These are phyloP conservation scores for Chimonanthus salicifolius DNA, from an alignment of 164 flowering plant genomes.

Conservation along the genomic window DNA sequence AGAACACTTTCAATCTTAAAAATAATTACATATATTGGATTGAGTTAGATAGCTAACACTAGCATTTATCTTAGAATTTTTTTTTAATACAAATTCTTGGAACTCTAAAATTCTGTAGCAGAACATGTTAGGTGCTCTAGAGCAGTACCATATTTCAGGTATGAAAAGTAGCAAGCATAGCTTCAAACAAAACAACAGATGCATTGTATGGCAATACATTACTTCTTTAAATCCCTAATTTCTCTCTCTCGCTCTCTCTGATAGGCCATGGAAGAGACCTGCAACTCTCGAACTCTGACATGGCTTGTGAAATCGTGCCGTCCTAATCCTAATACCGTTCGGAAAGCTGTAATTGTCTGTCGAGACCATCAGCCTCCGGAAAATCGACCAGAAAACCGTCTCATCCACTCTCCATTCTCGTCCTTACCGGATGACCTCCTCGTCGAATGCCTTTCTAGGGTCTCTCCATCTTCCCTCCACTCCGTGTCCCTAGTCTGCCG, in stretches of 20 bases:
- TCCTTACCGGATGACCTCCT: constrained; percentile 80
- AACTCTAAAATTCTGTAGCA: neutral
- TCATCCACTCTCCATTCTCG: constrained; percentile 26
- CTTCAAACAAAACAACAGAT: neutral
- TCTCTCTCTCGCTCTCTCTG: neutral
- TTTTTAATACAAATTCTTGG: too few species aligned
- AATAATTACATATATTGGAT: too few species aligned
- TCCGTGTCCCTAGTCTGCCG: constrained; percentile 58
- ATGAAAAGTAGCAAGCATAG: neutral
- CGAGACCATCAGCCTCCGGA: constrained; percentile 5
- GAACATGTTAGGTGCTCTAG: neutral
- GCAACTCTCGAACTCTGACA: constrained; percentile 70
- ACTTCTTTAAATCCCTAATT: neutral
- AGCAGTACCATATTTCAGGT: neutral
- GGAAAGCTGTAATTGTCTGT: constrained; percentile 7
- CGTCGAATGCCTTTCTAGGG: constrained; percentile 63
- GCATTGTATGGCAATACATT: neutral
- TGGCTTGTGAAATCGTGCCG: constrained; percentile 83
- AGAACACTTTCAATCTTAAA: too few species aligned
- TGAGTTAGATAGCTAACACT: too few species aligned
- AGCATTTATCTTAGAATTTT: too few species aligned
- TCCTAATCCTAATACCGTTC: constrained; percentile 43
- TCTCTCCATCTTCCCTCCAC: constrained; percentile 51
- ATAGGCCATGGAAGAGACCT: constrained; percentile 27
- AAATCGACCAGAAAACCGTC: constrained; percentile 6